Evolutionary conservation across 495 filamentous ascomycete genomes (phyloP).

Genomic region (Hamigera avellanea): DNA sequence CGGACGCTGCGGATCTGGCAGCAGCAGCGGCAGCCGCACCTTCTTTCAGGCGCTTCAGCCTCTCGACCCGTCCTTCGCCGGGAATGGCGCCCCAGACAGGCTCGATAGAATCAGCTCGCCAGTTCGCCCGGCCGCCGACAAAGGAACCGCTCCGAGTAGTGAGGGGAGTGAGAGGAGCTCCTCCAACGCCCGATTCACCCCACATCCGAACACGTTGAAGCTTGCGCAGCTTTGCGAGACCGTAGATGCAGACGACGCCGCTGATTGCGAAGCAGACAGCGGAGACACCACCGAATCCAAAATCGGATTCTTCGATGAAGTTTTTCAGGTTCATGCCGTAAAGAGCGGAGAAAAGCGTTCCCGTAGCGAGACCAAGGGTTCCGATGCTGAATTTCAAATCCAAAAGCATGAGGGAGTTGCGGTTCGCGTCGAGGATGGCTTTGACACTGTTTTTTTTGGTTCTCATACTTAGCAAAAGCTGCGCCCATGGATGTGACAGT

Average conservation of each 20-base stretch:
- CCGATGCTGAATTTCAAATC: conserved; percentile 95
- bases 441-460: conserved; percentile 50
- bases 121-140: conserved; percentile 22
- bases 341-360: conserved; percentile 88
- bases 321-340: conserved; percentile 99
- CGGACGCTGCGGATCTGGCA: neutral
- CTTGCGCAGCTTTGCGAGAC: conserved; percentile 67
- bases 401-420: conserved; percentile 95
- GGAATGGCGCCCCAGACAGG: conserved; percentile 34
- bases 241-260: conserved; percentile 64
- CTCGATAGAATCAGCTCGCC: conserved; percentile 37
- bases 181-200: conserved; percentile 35
- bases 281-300: conserved; percentile 72
- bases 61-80: conserved; percentile 32
- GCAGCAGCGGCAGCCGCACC: conserved; percentile 12
- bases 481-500: neutral
- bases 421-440: conserved; percentile 93
- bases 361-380: conserved; percentile 81
- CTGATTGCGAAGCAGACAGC: conserved; percentile 59
- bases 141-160: conserved; percentile 13
- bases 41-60: conserved; percentile 30
- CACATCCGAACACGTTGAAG: conserved; percentile 90
- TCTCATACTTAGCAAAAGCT: neutral
- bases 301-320: conserved; percentile 92
- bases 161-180: conserved; percentile 19